Conservation (phyloP, 352 stramenopile species). For the Phytophthora palmivora region DNA sequence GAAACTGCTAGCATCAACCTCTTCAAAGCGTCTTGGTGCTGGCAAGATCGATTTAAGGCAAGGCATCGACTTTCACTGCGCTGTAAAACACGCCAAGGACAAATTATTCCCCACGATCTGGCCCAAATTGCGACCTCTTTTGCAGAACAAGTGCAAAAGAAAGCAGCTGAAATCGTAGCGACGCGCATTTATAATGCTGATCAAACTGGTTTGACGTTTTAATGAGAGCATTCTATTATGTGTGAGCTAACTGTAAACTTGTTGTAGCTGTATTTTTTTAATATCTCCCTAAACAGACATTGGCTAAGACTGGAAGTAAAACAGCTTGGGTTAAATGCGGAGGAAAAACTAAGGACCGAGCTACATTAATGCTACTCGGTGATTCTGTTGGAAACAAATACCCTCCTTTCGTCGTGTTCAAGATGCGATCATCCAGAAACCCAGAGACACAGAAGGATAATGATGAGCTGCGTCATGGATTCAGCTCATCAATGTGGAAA, state of each 20-base stretch:
- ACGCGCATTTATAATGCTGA: too few relatives aligned
- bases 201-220: too few relatives aligned
- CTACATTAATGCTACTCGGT: slow-evolving; percentile 6
- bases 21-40: slow-evolving; percentile 3
- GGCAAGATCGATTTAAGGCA: slow-evolving; percentile 1
- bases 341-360: slow-evolving; percentile 10
- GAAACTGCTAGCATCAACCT: not conserved
- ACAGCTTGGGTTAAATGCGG: slow-evolving; percentile 11
- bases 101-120: not conserved
- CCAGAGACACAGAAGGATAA: not conserved
- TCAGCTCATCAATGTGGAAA: slow-evolving; percentile 6
- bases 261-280: slow-evolving; percentile 9
- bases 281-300: slow-evolving; percentile 6
- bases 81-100: too few relatives aligned
- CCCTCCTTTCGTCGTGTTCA: slow-evolving; percentile 4
- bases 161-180: slow-evolving; percentile 10
- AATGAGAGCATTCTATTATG: too few relatives aligned
- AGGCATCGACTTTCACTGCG: too few relatives aligned
- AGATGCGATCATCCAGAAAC: not conserved
- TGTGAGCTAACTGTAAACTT: not conserved
- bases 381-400: slow-evolving; percentile 6
- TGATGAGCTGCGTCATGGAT: not conserved
- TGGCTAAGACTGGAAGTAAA: slow-evolving; percentile 5
- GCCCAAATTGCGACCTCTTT: not conserved
- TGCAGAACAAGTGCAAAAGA: slow-evolving; percentile 1